phyloP scores from a whole-genome alignment of 129 eudicot species.

The Helianthus annuus region HanXRQr2.0-SUNRISE NC_035447.2:63064025-63064524 shows the following conservation, averaged over 20 bases:
- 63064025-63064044: slow-evolving; percentile 15
- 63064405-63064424: not conserved
- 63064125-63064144: slow-evolving; percentile 30
- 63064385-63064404: no score
- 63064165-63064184: slow-evolving; percentile 7
- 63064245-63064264: not conserved
- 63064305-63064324: not conserved
- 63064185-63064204: slow-evolving; percentile 9
- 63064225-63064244: not conserved
- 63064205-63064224: slow-evolving; percentile 22
- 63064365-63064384: no score
- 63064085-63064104: slow-evolving; percentile 13
- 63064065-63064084: slow-evolving; percentile 15
- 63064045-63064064: slow-evolving; percentile 24
- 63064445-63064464: no score
- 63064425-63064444: no score
- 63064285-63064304: not conserved
- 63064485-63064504: no score
- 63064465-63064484: no score
- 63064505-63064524: no score
- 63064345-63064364: no score
- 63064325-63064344: no score
- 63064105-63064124: slow-evolving; percentile 32
- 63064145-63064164: slow-evolving; percentile 19
- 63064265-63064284: no score